Conservation (phyloP, 2,329 filamentous ascomycete species). For the Penicillium sp. region DNA sequence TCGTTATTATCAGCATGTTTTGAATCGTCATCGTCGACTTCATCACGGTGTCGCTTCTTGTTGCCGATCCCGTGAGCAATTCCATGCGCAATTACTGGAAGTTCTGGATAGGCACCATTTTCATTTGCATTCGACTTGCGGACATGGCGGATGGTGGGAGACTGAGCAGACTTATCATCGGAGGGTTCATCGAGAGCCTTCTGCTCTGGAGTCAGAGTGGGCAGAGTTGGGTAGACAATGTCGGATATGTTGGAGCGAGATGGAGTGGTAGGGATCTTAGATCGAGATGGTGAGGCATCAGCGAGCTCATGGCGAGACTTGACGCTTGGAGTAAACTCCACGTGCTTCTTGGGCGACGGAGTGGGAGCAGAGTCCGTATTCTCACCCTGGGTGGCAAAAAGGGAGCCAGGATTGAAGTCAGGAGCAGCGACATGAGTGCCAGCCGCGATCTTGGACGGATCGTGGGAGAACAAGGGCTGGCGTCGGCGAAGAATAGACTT, state of each 20-base stretch:
- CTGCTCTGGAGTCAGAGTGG: conserved; percentile 42
- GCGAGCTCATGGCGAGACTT: conserved; percentile 51
- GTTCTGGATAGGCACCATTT: conserved; percentile 30
- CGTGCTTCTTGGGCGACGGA: conserved; percentile 75
- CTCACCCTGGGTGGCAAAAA: conserved; percentile 42
- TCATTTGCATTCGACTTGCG: conserved; percentile 35
- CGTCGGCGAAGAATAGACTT: conserved; percentile 68
- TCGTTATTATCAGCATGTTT: conserved; percentile 26
- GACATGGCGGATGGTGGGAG: conserved; percentile 48
- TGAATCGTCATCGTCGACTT: conserved; percentile 28
- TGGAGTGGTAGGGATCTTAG: conserved; percentile 38
- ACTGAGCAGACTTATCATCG: conserved; percentile 15
- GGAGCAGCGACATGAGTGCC: conserved; percentile 57
- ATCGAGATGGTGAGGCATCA: conserved; percentile 46
- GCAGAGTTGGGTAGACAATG: conserved; percentile 43
- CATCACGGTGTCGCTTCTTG: conserved; percentile 44
- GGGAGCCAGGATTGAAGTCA: conserved; percentile 55
- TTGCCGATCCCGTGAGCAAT: conserved; percentile 46
- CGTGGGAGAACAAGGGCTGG: conserved; percentile 62
- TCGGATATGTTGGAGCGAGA: conserved; percentile 29
- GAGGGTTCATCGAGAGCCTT: conserved; percentile 18
- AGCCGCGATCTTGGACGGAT: conserved; percentile 62
- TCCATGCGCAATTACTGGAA: conserved; percentile 44
- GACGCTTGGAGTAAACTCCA: conserved; percentile 77
- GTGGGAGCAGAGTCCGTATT: conserved; percentile 56